These are phyloP conservation scores for Candida sanyaensis DNA, from an alignment of 1,139 yeast species.

Conservation along the genomic window DNA sequence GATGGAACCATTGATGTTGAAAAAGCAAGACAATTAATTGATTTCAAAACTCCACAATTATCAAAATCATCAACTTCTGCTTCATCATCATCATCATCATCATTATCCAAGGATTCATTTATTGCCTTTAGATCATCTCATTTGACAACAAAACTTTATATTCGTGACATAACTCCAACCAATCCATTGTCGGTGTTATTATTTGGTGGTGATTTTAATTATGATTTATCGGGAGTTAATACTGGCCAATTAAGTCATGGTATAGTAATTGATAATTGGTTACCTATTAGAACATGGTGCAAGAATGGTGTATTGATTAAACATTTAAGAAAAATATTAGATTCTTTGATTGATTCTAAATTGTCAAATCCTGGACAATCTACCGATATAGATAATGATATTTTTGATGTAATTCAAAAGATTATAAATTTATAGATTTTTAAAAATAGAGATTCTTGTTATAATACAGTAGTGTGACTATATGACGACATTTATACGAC, in stretches of 20 bases:
- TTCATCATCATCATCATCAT: neutral
- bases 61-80: too few relatives aligned
- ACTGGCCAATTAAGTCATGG: conserved; percentile 57
- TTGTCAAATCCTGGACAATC: conserved; percentile 27
- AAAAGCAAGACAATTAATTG: conserved; percentile 31
- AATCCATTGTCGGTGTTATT: conserved; percentile 68
- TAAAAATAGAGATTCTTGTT: neutral
- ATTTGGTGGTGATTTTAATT: conserved; percentile 76
- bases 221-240: conserved; percentile 54
- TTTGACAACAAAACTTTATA: conserved; percentile 66
- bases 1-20: conserved; percentile 39
- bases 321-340: conserved; percentile 64
- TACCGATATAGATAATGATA: conserved; percentile 14
- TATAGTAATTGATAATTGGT: conserved; percentile 73
- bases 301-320: conserved; percentile 86
- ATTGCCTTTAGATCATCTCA: conserved; percentile 57
- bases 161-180: conserved; percentile 80
- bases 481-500: too few relatives aligned
- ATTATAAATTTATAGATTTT: conserved; percentile 11
- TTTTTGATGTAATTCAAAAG: conserved; percentile 18
- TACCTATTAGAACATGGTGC: conserved; percentile 88
- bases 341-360: conserved; percentile 62
- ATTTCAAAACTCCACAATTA: conserved; percentile 36
- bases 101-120: conserved; percentile 48
- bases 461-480: neutral